Conservation (phyloP, 345 rosid species). For the Lumnitzera littorea region DNA sequence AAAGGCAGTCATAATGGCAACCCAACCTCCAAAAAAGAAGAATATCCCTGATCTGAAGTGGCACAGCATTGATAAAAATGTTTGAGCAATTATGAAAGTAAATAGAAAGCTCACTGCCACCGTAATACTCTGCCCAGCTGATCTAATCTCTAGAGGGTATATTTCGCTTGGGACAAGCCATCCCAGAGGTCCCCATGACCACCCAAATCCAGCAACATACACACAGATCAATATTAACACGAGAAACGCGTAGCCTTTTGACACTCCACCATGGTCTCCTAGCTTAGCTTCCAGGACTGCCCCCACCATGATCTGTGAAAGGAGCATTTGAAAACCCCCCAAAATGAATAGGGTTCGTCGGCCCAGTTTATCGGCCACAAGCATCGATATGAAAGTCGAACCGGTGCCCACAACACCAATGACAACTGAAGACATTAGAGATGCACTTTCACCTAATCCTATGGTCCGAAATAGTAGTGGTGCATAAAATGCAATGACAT, state of each 20-base stretch:
- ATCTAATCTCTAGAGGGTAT: slow-evolving; percentile 34
- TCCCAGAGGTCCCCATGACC: slow-evolving; percentile 54
- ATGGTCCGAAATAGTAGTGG: slow-evolving; percentile 63
- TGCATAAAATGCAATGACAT: slow-evolving; percentile 62
- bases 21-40: slow-evolving; percentile 48
- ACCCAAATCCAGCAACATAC: slow-evolving; percentile 34
- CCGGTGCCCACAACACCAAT: slow-evolving; percentile 38
- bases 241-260: slow-evolving; percentile 25
- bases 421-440: slow-evolving; percentile 45
- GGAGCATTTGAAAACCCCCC: slow-evolving; percentile 60
- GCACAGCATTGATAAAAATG: slow-evolving; percentile 34
- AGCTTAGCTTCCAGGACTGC: slow-evolving; percentile 30
- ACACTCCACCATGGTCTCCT: slow-evolving; percentile 43
- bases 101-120: slow-evolving; percentile 38
- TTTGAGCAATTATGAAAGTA: slow-evolving; percentile 36
- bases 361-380: slow-evolving; percentile 51
- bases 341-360: slow-evolving; percentile 37
- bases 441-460: slow-evolving; percentile 54
- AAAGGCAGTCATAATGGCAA: slow-evolving; percentile 34
- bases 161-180: slow-evolving; percentile 50
- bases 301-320: slow-evolving; percentile 45
- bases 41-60: slow-evolving; percentile 35
- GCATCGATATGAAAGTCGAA: slow-evolving; percentile 45
- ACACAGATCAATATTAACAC: slow-evolving; percentile 25
- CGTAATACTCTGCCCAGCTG: slow-evolving; percentile 35